Conservation (phyloP, 2,329 filamentous ascomycete genomes). For the Colletotrichum tropicale region DNA sequence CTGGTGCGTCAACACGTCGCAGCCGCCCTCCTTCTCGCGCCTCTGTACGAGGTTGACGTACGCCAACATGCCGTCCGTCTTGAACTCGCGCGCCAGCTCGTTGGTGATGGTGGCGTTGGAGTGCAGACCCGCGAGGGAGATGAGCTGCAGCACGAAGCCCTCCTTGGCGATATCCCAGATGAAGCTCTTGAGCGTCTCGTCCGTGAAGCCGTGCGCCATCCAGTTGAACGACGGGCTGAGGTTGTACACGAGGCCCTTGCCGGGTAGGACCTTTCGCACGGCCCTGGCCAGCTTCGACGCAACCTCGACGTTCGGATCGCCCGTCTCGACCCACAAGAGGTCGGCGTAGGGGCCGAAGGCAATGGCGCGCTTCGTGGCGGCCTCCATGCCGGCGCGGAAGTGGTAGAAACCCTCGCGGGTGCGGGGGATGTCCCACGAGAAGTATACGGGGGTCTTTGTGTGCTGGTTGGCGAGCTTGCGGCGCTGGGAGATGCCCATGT, state of each 20-base stretch:
- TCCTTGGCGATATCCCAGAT: slow-evolving; percentile 96
- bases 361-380: slow-evolving; percentile 91
- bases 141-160: slow-evolving; percentile 75
- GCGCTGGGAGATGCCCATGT: slow-evolving; percentile 80
- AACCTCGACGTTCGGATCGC: slow-evolving; percentile 81
- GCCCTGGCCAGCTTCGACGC: slow-evolving; percentile 76
- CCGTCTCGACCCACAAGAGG: slow-evolving; percentile 96
- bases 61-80: slow-evolving; percentile 91
- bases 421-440: slow-evolving; percentile 89
- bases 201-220: slow-evolving; percentile 92
- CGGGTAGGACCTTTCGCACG: slow-evolving; percentile 72
- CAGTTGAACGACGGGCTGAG: slow-evolving; percentile 97
- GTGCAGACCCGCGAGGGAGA: slow-evolving; percentile 70
- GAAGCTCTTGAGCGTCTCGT: slow-evolving; percentile 83
- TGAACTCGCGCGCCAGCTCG: slow-evolving; percentile 83
- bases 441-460: slow-evolving; percentile 73
- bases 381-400: slow-evolving; percentile 80
- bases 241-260: slow-evolving; percentile 95
- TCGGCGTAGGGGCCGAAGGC: slow-evolving; percentile 93
- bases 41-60: slow-evolving; percentile 95
- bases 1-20: slow-evolving; percentile 94
- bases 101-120: slow-evolving; percentile 68
- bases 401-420: slow-evolving; percentile 96
- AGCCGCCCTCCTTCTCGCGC: slow-evolving; percentile 86
- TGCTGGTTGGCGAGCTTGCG: slow-evolving; percentile 73